Base-by-base conservation (phyloP, 495 filamentous ascomycete genomes). In the Physcia stellaris region DNA sequence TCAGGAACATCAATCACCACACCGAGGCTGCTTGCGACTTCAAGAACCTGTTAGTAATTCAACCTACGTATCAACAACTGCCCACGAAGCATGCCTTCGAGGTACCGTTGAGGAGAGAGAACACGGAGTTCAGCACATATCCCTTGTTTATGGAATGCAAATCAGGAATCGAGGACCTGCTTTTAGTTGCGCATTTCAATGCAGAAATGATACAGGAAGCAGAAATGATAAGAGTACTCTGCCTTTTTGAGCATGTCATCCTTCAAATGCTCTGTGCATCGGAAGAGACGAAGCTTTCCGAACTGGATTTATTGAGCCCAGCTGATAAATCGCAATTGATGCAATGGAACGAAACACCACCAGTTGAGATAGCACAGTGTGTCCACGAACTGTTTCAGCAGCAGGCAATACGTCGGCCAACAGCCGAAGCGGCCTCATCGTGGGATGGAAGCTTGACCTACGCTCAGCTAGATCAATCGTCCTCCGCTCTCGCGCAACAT, bases 331-430 rank as follows among this genome's bases (percentile, higher is more conserved):
- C 24, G 11, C 15, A 39, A 16, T 27, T 47, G n/a, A 16, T 16
- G 24, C 11, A 33, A 12, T 47, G 45, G 45, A 47, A 47, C 26
- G n/a, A 13, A 4, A 18, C n/a, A 7, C 20, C 35, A 21, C 45
- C 32, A 16, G 4, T 9, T n/a, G 17, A 13, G 18, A 6, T 27
- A 9, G 11, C 28, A 3, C 35, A 1, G 13, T 62, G 57, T 46
- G 41, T 64, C n/a, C 60, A 68, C 41, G 42, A 54, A 1, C 18
- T 62, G 3, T 42, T 66, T 5, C 15, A 13, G 27, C 12, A 38
- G 35, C 23, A 13, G 22, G 35, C 35, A n/a, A 3, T 12, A 38
- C 6, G 12, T 10, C 32, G 31, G 24, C 47, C 36, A 28, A 21
- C 40, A 21, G 32, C 50, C 1, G 35, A 10, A 18, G 47, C 51